Evolutionary conservation across 2,329 filamentous ascomycete genomes (phyloP).

Genomic region (Chaetothyriales sp.): DNA sequence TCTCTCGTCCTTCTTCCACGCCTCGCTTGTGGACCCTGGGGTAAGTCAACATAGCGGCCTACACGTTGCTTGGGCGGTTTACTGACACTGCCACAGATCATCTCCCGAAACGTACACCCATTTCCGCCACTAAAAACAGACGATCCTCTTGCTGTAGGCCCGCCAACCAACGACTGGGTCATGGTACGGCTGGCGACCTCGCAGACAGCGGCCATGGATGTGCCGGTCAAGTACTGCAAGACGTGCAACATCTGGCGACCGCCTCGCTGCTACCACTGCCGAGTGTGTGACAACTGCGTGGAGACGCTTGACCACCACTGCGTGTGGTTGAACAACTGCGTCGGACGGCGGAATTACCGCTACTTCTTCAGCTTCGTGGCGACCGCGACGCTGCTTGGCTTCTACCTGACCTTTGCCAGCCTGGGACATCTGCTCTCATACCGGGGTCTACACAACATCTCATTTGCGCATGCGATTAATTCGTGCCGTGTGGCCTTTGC

Average conservation of each 20-base stretch:
- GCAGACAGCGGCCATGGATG: constrained; percentile 77
- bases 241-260: constrained; percentile 97
- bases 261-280: constrained; percentile 87
- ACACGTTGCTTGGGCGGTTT: not conserved
- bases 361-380: constrained; percentile 91
- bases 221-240: constrained; percentile 95
- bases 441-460: constrained; percentile 44
- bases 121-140: constrained; percentile 65
- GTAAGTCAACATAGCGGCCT: constrained; percentile 41
- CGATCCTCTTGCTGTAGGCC: constrained; percentile 67
- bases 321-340: constrained; percentile 97
- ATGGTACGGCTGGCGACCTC: constrained; percentile 69
- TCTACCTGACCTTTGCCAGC: constrained; percentile 62
- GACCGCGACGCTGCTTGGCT: constrained; percentile 57
- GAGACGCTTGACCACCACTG: constrained; percentile 97
- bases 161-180: constrained; percentile 84
- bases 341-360: constrained; percentile 91
- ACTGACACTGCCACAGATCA: constrained; percentile 45
- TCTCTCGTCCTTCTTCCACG: constrained; percentile 85
- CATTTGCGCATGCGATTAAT: constrained; percentile 53
- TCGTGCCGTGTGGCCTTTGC: constrained; percentile 70
- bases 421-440: constrained; percentile 71
- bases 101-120: constrained; percentile 79
- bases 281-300: constrained; percentile 90
- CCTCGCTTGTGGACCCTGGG: constrained; percentile 80